Evolutionary conservation across 2,329 filamentous ascomycete genomes (phyloP), one percentile per base, ranked within the genome.

Genomic region (Daldinia sp.): DNA sequence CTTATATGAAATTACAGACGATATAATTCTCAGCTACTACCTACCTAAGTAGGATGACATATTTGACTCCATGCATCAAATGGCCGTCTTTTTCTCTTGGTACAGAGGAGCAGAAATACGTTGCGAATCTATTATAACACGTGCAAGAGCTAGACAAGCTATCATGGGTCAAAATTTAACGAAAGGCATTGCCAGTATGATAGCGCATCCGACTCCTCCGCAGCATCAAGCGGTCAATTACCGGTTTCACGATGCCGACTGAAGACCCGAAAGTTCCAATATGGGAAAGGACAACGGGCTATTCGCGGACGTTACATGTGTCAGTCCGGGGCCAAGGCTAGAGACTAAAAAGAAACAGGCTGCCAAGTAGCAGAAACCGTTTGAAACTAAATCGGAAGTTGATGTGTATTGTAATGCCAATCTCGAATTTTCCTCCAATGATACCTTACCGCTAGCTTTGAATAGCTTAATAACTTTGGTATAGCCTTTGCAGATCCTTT

Each of bases 281-380:
- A 50, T 50, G 46, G 46, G 23, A 26, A 50, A 50, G 46, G 46
- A 28, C 30, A 28, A 50, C 15, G 46, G 46, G 23, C 6, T 30
- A 50, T 50, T 50, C 26, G 46, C 46, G 46, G 46, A 50, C 4
- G 26, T 33, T 51, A 18, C 26, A 51, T 30, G 15, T 33, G 15
- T 18, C 15, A 33, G 26, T 26, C 33, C 26, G 30, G 28, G 26
- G 26, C 26, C 26, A 48, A 48, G 20, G 23, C 12, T 28, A 15
- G 13, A 28, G 6, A 26, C 5, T 26, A 51, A 33, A n/a, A 30
- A 6, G 23, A 28, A 48, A n/a, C 3, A 48, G 20, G 23, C 33
- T 51, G 18, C 26, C 9, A 6, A 15, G 15, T 33, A 51, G 33
- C 12, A 15, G 13, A 15, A 39, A 4, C 35, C 12, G 35, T 35